These are phyloP conservation scores for Dictyophora rubrovolvata DNA, from an alignment of 768 basidiomycete species.

Conservation along the genomic window DNA sequence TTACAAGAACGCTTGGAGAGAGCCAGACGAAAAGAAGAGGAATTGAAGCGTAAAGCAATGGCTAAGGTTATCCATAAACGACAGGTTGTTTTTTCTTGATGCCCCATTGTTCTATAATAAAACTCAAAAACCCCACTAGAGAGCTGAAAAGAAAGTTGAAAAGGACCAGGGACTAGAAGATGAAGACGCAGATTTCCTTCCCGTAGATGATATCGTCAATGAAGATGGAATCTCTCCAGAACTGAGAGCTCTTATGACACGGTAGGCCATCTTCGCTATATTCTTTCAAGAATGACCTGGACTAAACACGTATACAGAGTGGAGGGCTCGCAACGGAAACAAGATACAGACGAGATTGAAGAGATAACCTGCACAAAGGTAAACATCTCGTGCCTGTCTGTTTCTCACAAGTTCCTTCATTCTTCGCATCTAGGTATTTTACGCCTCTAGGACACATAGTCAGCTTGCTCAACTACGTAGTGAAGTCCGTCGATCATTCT, in stretches of 20 bases:
- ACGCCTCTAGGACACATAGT: constrained; percentile 92
- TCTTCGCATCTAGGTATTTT: constrained; percentile 51
- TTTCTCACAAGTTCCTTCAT: neutral
- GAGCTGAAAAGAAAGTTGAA: constrained; percentile 13
- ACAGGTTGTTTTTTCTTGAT: constrained; percentile 29
- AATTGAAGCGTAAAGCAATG: constrained; percentile 39
- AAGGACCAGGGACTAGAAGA: constrained; percentile 24
- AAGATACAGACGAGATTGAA: constrained; percentile 16
- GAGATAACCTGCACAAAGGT: constrained; percentile 52
- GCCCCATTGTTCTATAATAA: neutral
- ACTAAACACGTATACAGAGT: neutral
- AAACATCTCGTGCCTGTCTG: neutral
- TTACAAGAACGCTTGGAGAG: constrained; percentile 48
- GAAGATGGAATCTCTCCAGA: constrained; percentile 60
- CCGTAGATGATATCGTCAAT: constrained; percentile 36
- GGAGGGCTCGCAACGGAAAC: constrained; percentile 10
- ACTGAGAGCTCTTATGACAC: constrained; percentile 69
- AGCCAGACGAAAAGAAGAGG: constrained; percentile 56
- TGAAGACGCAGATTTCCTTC: constrained; percentile 65
- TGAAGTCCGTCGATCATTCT: constrained; percentile 42
- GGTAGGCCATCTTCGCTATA: constrained; percentile 38
- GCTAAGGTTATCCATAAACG: constrained; percentile 45
- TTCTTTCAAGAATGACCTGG: neutral
- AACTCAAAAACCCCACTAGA: neutral
- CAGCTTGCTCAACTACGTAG: constrained; percentile 86